These are phyloP conservation scores for Backusella morwellensis DNA, from an alignment of 192 early-diverging fungal genomes.

Conservation along the genomic window DNA sequence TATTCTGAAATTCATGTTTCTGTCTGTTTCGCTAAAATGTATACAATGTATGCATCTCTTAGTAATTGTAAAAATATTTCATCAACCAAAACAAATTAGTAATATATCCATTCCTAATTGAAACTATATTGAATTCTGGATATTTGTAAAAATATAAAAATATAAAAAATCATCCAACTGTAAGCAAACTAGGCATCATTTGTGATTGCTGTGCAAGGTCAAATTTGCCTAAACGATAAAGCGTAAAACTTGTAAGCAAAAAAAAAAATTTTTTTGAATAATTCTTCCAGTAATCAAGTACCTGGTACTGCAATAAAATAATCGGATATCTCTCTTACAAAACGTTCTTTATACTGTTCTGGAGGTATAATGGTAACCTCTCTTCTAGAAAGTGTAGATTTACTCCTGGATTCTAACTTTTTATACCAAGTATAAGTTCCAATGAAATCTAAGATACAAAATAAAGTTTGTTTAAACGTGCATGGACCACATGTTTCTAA, in stretches of 20 bases:
- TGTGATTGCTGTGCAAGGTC: neutral
- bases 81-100: neutral
- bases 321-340: constrained; percentile 83
- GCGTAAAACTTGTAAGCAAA: neutral
- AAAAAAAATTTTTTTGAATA: too few species aligned
- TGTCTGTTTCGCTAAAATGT: neutral
- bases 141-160: neutral
- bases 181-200: constrained; percentile 2
- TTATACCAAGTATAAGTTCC: constrained; percentile 98
- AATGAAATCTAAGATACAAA: constrained; percentile 73
- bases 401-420: constrained; percentile 79
- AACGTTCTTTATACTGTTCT: constrained; percentile 89
- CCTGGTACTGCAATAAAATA: constrained; percentile 88
- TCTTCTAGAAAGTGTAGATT: constrained; percentile 69
- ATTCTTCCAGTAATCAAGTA: constrained; percentile 23
- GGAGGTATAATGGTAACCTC: constrained; percentile 94
- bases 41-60: too few species aligned
- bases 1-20: neutral
- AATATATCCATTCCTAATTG: neutral
- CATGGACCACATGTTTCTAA: neutral
- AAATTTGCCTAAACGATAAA: constrained; percentile 7
- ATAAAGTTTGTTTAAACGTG: neutral
- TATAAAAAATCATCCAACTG: neutral
- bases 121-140: neutral
- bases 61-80: neutral